Conservation (phyloP, 2,329 filamentous ascomycete species). For the Colletotrichum sp. region DNA sequence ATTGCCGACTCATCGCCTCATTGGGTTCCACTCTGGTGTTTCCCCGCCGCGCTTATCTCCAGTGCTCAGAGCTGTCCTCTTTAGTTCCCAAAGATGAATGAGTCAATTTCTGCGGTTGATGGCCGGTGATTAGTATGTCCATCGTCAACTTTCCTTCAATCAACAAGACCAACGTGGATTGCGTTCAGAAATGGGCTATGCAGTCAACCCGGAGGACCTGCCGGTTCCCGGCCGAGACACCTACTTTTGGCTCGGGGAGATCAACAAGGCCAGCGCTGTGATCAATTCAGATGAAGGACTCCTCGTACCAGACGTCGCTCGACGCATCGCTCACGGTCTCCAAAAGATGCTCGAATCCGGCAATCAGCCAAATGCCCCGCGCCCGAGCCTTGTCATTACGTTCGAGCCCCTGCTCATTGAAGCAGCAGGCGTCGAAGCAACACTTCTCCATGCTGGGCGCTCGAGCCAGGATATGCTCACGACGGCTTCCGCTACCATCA, state of each 20-base stretch:
- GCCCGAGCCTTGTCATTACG: constrained; percentile 12
- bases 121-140: neutral
- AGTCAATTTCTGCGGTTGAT: neutral
- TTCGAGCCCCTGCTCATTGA: constrained; percentile 14
- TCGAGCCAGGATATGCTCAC: constrained; percentile 18
- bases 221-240: constrained; percentile 12
- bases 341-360: constrained; percentile 1
- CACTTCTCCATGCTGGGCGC: constrained; percentile 12
- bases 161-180: neutral
- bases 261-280: constrained; percentile 15
- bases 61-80: neutral
- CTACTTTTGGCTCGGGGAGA: constrained; percentile 14
- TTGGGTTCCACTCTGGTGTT: neutral
- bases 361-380: neutral
- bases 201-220: neutral
- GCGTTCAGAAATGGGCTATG: neutral
- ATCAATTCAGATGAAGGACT: constrained; percentile 16
- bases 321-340: neutral
- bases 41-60: constrained; percentile 8
- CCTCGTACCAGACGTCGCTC: neutral
- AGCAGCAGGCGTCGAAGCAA: constrained; percentile 6
- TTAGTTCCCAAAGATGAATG: neutral
- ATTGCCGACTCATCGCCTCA: neutral
- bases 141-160: neutral
- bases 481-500: neutral